These are phyloP conservation scores for Aspergillus phoenicis DNA, from an alignment of 2,329 filamentous ascomycete genomes.

Conservation along the genomic window DNA sequence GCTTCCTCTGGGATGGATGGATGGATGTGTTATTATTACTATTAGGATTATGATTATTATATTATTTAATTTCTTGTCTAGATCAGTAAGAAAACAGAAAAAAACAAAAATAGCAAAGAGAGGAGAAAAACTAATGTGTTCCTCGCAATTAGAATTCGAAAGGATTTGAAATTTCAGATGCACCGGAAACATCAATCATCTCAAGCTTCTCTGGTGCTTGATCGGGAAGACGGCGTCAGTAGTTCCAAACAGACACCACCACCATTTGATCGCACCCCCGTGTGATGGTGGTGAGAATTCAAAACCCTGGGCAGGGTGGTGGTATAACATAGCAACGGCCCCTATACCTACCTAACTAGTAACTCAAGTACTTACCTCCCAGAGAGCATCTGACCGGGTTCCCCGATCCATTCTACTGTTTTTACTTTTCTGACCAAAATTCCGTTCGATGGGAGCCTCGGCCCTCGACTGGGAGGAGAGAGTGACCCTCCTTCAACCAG, in stretches of 20 bases:
- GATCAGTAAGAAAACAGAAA: too few species aligned
- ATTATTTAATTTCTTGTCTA: not conserved
- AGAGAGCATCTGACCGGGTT: constrained; percentile 4
- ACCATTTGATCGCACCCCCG: not conserved
- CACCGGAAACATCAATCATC: constrained; percentile 6
- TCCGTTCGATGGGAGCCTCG: constrained; percentile 23
- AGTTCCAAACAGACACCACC: not conserved
- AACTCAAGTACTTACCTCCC: too few species aligned
- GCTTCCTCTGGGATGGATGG: too few species aligned
- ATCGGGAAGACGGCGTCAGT: not conserved
- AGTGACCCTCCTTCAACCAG: constrained; percentile 16
- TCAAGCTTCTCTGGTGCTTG: not conserved
- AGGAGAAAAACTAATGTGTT: not conserved
- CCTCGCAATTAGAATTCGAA: not conserved
- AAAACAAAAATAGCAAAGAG: not conserved
- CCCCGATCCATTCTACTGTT: not conserved
- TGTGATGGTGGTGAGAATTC: too few species aligned
- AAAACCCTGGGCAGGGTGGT: too few species aligned
- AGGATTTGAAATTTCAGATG: not conserved
- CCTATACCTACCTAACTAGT: not conserved
- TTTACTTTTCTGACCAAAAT: not conserved
- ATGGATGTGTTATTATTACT: not conserved
- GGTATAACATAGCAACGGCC: too few species aligned
- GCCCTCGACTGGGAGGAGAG: constrained; percentile 12
- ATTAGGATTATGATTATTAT: not conserved